Conservation (phyloP, 345 rosid species). For the Pistacia atlantica region DNA sequence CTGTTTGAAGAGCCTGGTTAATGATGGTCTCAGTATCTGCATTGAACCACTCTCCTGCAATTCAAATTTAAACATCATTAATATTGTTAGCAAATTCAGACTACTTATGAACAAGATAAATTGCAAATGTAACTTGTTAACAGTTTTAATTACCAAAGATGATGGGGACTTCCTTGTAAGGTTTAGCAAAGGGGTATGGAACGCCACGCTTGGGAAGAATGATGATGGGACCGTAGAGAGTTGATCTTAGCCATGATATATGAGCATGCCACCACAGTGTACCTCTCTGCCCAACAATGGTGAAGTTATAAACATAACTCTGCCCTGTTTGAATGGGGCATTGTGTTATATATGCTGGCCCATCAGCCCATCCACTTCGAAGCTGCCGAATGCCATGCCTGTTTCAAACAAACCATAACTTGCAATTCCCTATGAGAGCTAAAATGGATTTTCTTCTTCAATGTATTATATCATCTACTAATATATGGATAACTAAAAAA, state of each 20-base stretch:
- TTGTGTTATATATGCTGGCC: conserved; percentile 58
- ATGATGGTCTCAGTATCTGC: conserved; percentile 67
- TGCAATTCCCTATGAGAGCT: neutral
- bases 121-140: neutral
- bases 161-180: conserved; percentile 52
- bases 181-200: conserved; percentile 73
- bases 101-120: neutral
- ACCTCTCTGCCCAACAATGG: conserved; percentile 59
- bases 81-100: neutral
- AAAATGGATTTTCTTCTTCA: conserved; percentile 23
- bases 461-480: neutral
- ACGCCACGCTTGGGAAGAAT: conserved; percentile 61
- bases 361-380: conserved; percentile 64
- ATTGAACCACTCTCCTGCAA: conserved; percentile 80
- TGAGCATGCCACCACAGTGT: conserved; percentile 59
- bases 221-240: conserved; percentile 70
- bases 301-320: conserved; percentile 57
- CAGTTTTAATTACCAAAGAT: conserved; percentile 43
- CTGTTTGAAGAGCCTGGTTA: conserved; percentile 63
- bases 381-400: too few species aligned
- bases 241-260: conserved; percentile 70
- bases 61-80: neutral
- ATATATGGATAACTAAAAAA: too few species aligned
- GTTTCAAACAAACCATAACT: too few species aligned
- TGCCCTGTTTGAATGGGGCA: conserved; percentile 67